Base-by-base conservation (phyloP, 1,139 yeast genomes). In the Sugiyamaella xylanicola region DNA sequence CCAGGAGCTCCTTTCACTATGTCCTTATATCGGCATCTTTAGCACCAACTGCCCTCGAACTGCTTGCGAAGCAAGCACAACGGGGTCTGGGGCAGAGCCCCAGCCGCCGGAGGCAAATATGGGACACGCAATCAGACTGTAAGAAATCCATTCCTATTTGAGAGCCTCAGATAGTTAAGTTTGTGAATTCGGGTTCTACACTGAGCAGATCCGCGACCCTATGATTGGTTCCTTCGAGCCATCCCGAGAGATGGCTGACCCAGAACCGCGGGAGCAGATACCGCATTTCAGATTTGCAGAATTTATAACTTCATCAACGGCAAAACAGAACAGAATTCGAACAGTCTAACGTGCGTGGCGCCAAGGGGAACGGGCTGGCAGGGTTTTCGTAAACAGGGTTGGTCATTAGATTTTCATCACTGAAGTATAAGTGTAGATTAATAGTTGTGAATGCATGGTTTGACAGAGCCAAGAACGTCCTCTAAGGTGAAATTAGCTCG, bases 271-370 rank as follows among this genome's bases (percentile, higher is more conserved):
- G 45, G 44, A 5, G 17, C 41, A 11, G 21, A 32, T 29, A 21
- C 39, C 16, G 41, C 25, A 19, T 35, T 46, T 63, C 65, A 60
- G 67, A 58, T 61, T 63, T 63, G 67, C 67, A 63, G 67, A 63
- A 61, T 57, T 57, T 46, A 53, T 55, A 56, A 53, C 43, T 41
- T 63, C 67, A 61, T 64, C 67, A 63, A 44, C 35, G 64, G 63
- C 65, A 44, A 48, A 13, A 41, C 49, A 21, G n/a, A 20, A n/a
- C 17, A 20, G 45, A 29, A 37, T 15, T 25, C n/a, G n/a, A n/a
- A n/a, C n/a, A n/a, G n/a, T n/a, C n/a, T n/a, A n/a, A n/a, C n/a
- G n/a, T n/a, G n/a, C n/a, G n/a, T n/a, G 15, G 17, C 17, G 19
- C 41, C 15, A 48, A 27, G 25, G 22, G 44, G 20, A 37, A 20